phyloP scores from a whole-genome alignment of 495 filamentous ascomycete genomes.

The Aspergillus cristatus region DNA sequence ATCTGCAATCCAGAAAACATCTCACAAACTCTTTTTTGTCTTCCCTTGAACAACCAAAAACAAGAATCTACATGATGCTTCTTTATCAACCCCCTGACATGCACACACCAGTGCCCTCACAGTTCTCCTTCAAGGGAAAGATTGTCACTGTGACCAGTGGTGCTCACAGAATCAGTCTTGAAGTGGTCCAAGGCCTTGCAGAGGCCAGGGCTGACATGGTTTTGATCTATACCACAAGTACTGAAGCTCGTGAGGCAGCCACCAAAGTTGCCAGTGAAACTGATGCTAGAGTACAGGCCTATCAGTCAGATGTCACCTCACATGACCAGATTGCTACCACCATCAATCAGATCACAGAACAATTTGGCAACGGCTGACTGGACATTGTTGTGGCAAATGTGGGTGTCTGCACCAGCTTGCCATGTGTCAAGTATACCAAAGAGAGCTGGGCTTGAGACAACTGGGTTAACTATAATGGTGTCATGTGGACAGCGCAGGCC shows the following conservation, averaged over 20 bases:
- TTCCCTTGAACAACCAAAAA: too few species aligned
- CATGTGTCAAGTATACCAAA: conserved; percentile 10
- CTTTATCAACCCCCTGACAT: conserved; percentile 16
- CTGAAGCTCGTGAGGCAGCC: conserved; percentile 50
- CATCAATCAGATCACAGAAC: conserved; percentile 44
- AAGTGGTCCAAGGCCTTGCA: conserved; percentile 55
- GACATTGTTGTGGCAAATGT: conserved; percentile 56
- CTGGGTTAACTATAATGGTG: conserved; percentile 24
- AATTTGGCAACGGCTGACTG: conserved; percentile 49
- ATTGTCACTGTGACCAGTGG: conserved; percentile 48
- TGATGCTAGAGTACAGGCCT: conserved; percentile 48
- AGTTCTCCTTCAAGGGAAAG: conserved; percentile 54
- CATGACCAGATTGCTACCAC: conserved; percentile 41
- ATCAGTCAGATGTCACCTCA: conserved; percentile 54
- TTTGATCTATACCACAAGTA: conserved; percentile 68
- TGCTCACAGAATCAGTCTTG: conserved; percentile 63
- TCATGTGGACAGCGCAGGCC: conserved; percentile 26
- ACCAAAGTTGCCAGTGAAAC: conserved; percentile 55
- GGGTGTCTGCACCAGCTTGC: conserved; percentile 42
- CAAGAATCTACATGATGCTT: neutral
- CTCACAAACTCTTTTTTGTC: neutral
- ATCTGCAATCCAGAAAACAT: neutral
- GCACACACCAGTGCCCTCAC: conserved; percentile 22
- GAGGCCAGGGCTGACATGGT: conserved; percentile 69
- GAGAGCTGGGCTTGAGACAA: conserved; percentile 13